These are phyloP conservation scores for Mikania micrantha DNA, from an alignment of 129 eudicot species.

Conservation along the genomic window DNA sequence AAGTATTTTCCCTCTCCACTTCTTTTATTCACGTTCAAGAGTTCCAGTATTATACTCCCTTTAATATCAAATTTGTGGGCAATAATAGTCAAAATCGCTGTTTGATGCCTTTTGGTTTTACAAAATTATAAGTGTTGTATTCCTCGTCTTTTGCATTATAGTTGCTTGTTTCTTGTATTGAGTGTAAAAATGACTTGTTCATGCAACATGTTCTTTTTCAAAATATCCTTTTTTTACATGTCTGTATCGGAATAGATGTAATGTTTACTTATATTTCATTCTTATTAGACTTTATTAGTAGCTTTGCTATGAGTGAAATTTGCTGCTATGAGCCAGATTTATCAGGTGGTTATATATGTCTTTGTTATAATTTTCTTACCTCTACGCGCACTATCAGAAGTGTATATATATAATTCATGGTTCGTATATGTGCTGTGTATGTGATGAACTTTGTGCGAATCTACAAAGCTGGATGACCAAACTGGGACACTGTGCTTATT, in stretches of 20 bases:
- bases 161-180: background rate
- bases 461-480: background rate
- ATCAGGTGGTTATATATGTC: no score
- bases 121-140: background rate
- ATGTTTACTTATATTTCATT: no score
- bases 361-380: background rate
- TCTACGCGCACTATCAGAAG: background rate
- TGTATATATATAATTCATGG: background rate
- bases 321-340: no score
- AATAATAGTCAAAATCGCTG: conserved; percentile 9
- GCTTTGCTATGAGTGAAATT: no score
- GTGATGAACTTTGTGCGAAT: background rate
- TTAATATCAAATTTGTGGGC: conserved; percentile 16
- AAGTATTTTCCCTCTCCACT: conserved; percentile 15
- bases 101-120: conserved; percentile 14
- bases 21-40: conserved; percentile 14
- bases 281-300: no score
- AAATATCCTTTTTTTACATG: background rate
- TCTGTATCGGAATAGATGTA: no score
- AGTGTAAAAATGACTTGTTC: background rate
- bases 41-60: conserved; percentile 12
- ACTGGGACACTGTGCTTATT: background rate
- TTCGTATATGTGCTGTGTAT: background rate
- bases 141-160: background rate
- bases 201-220: background rate